phyloP scores from a whole-genome alignment of 345 rosid species.

The Erucastrum elatum region DNA sequence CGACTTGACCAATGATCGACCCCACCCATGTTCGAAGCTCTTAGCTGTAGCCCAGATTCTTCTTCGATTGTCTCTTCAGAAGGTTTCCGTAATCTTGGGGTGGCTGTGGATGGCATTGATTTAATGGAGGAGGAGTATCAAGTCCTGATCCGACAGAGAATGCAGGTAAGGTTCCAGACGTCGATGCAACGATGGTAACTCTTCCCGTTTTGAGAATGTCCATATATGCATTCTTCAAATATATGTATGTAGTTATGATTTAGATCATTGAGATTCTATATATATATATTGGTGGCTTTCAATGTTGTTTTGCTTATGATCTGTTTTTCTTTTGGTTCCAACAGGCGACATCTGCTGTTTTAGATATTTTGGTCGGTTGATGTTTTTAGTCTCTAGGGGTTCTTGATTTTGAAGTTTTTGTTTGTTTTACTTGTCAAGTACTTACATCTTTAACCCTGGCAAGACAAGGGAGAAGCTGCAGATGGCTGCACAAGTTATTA shows the following conservation, averaged over 20 bases:
- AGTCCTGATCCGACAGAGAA: no score
- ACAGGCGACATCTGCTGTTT: not conserved
- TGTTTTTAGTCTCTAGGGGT: not conserved
- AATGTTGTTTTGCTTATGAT: not conserved
- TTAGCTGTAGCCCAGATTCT: no score
- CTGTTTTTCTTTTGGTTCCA: not conserved
- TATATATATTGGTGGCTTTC: not conserved
- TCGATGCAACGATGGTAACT: constrained; percentile 75
- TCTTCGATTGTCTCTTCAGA: no score
- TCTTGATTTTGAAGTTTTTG: not conserved
- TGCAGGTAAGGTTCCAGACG: no score
- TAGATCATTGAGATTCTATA: not conserved
- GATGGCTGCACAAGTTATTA: constrained; percentile 84
- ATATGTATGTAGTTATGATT: not conserved
- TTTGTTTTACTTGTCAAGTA: constrained; percentile 45
- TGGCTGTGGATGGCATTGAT: no score
- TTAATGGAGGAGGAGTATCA: no score
- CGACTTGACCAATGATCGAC: no score
- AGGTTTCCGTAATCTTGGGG: no score
- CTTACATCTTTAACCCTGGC: constrained; percentile 83
- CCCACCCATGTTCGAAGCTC: no score
- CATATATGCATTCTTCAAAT: not conserved
- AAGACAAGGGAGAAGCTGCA: constrained; percentile 90
- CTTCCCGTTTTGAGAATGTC: not conserved
- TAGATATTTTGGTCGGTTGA: not conserved